Percentiles rank a stretch among this genome's conserved stretches.
phyloP scores from a whole-genome alignment of 148 eudicot species.

The Amaranthus hypochondriacus region DNA sequence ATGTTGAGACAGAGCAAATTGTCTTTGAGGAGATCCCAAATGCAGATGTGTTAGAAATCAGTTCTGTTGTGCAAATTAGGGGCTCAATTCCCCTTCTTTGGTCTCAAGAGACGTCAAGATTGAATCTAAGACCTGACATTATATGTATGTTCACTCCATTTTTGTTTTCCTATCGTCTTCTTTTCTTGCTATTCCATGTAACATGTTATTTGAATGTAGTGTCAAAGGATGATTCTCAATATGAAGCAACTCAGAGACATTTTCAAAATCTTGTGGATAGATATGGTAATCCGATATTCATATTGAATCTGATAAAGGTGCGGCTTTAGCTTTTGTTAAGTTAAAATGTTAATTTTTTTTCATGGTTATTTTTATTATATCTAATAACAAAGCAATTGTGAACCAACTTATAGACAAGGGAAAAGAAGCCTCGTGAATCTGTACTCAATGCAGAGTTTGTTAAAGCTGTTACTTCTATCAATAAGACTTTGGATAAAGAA shows the following conservation, averaged over 20 bases:
- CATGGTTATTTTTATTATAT: neutral
- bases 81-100: constrained; percentile 98
- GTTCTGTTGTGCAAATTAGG: constrained; percentile 89
- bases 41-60: constrained; percentile 47
- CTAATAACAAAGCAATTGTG: constrained; percentile 4
- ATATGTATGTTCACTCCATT: constrained; percentile 52
- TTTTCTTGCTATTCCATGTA: constrained; percentile 18
- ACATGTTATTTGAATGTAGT: constrained; percentile 37
- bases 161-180: neutral
- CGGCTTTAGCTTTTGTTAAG: neutral
- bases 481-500: constrained; percentile 62
- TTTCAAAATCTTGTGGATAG: constrained; percentile 80
- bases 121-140: constrained; percentile 82
- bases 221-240: constrained; percentile 64
- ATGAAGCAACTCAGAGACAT: constrained; percentile 79
- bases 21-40: constrained; percentile 66
- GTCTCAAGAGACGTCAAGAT: constrained; percentile 92
- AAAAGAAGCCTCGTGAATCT: constrained; percentile 98
- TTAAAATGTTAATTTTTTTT: neutral
- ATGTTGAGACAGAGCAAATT: constrained; percentile 97
- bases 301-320: constrained; percentile 92
- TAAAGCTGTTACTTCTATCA: constrained; percentile 71
- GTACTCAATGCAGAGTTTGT: constrained; percentile 85
- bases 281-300: constrained; percentile 89
- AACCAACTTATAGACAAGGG: constrained; percentile 54